Base-by-base conservation (phyloP, 2,329 filamentous ascomycete genomes). In the Colletotrichum tabaci region DNA sequence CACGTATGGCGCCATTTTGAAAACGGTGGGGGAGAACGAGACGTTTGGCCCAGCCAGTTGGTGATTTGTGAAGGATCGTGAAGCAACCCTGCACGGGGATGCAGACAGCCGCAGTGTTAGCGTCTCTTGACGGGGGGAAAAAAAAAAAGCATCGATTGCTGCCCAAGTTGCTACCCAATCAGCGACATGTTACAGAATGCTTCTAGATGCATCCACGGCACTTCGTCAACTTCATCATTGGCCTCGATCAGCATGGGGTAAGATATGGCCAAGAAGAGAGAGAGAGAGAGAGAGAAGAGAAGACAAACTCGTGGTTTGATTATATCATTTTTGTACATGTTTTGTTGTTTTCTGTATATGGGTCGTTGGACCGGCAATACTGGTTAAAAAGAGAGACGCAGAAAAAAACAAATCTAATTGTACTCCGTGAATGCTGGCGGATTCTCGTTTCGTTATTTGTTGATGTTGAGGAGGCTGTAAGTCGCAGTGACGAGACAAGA, bases 1-100 rank as follows among this genome's bases (percentile, higher is more conserved):
- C 40, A 67, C 61, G 44, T 69, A 72, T 47, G 60, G 67, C 12
- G 76, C 76, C 18, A 71, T 79, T 30, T 70, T 77, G 40, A 74
- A 75, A 56, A 74, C 56, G 13, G 75, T 80, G 40, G 67, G 74
- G 4, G 71, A 71, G 15, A 75, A 74, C 16, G 72, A 76, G 53
- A 79, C 71, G 6, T 80, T 83, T 74, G 81, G 81, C 4, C 80
- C 80, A 2, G 67, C 61, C 38, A 76, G 71, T 3, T 83, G 80
- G 81, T 80, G 68, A 71, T 4, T 83, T 80, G 81, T 80, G 68
- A 71, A 61, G 64, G 50, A 71, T 71, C 64, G 64, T 58, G 64
- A 67, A 44, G 35, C 50, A 52, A 61, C 56, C 47, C 35, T 55
- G 67, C 68, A 67, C 58, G 35, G 40, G n/a, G 50, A 67, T 52